Conservation (phyloP, 805 yeast genomes). For the Lipomyces anomalus region DNA sequence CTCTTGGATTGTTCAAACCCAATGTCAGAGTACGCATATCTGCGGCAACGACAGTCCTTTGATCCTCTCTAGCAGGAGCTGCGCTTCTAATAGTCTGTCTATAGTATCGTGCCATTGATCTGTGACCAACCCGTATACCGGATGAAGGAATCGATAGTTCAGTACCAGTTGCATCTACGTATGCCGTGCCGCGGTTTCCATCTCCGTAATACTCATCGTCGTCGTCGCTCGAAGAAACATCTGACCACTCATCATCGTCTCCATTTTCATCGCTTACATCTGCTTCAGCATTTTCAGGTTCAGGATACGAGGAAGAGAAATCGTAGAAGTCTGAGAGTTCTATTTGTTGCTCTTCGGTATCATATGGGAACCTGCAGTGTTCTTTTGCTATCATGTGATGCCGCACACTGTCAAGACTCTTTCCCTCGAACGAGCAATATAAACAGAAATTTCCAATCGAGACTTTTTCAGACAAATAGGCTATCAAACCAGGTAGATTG, state of each 20-base stretch:
- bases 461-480: conserved; percentile 70
- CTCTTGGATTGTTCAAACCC: conserved; percentile 3
- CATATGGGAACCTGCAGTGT: conserved; percentile 87
- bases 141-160: conserved; percentile 63
- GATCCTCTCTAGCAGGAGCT: conserved; percentile 52
- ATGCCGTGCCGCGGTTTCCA: conserved; percentile 22
- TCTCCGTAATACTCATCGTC: conserved; percentile 30
- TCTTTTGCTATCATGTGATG: conserved; percentile 82
- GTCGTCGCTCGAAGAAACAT: conserved; percentile 35
- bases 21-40: conserved; percentile 45
- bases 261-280: conserved; percentile 30
- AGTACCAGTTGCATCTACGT: conserved; percentile 51
- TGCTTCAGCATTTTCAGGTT: conserved; percentile 31
- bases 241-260: conserved; percentile 37
- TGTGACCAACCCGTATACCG: conserved; percentile 76
- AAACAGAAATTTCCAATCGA: conserved; percentile 80
- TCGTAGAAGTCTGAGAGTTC: conserved; percentile 80
- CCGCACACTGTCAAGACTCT: conserved; percentile 74
- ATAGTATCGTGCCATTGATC: conserved; percentile 65
- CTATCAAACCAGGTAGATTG: conserved; percentile 67
- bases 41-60: conserved; percentile 68
- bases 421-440: conserved; percentile 79
- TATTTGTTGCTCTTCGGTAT: conserved; percentile 66
- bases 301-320: conserved; percentile 58
- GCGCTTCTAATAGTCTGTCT: conserved; percentile 58